Evolutionary conservation across 1,139 yeast species (phyloP), one percentile per base, ranked within the genome.

Genomic region (Arxiozyma slooffiae): DNA sequence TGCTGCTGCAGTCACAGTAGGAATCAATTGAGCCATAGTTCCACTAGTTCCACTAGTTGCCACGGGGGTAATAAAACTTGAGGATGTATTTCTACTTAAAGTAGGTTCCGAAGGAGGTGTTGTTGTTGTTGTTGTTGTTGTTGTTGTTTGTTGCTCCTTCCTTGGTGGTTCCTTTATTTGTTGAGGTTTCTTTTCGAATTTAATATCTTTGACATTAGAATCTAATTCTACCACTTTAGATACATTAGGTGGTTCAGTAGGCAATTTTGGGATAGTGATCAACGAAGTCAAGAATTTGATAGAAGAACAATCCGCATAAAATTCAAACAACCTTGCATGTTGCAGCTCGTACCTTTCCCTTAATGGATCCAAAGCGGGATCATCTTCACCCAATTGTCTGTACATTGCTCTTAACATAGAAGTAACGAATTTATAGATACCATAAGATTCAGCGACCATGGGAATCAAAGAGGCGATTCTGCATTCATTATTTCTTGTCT

Each of bases 321-420:
- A 88, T 59, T 88, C 94, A 60, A 83, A 79, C 52, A 92, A 71
- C 62, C 88, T 78, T 43, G 77, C 75, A 66, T 90, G 96, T 64
- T 90, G 97, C n/a, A 83, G 74, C 57, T 77, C 77, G 62, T 81
- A 90, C 52, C 94, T 75, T 47, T 82, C 81, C 59, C 82, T 76
- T 57, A 92, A 72, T 4, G 92, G 92, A 54, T 78, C 79, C 55
- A 92, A 71, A 1, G 88, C 94, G 14, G 85, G 96, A 46, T 80
- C 86, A 20, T 56, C 62, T 22, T 56, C 60, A 44, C 84, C 87
- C 50, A 90, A 77, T 57, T 85, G 82, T 56, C 79, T 82, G 61
- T 85, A 81, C 80, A 92, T 76, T 0, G 95, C 97, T 58, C 96
- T 79, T 57, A 90, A 72, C 97, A 92, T 89, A 6, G 95, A 84